These are phyloP conservation scores for Beauveria asiatica DNA, from an alignment of 2,329 filamentous ascomycete genomes.

Conservation along the genomic window DNA sequence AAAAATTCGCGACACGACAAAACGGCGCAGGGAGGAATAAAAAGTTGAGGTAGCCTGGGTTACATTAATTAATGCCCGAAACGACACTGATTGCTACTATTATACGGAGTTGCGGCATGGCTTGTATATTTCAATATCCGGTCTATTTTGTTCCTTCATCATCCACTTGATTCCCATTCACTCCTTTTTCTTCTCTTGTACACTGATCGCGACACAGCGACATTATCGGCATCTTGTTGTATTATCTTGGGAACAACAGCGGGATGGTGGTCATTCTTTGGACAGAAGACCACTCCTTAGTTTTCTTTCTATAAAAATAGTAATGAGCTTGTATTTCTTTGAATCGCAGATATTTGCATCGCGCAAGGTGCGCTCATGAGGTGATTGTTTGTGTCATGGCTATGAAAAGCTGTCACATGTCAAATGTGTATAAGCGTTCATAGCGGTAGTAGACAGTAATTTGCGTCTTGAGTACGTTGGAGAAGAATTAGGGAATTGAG, in stretches of 20 bases:
- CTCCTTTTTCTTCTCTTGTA: slow-evolving; percentile 1
- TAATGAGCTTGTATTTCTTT: neutral
- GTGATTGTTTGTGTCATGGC: neutral
- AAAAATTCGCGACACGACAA: neutral
- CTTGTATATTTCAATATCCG: slow-evolving; percentile 7
- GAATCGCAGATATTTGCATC: neutral
- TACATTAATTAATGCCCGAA: slow-evolving; percentile 2
- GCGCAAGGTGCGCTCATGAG: neutral
- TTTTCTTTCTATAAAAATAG: neutral
- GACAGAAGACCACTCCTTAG: neutral
- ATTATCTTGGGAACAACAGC: slow-evolving; percentile 5
- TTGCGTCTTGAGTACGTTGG: neutral
- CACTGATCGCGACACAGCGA: neutral
- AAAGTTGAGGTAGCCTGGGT: neutral
- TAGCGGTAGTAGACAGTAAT: neutral
- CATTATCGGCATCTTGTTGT: neutral
- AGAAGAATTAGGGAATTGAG: too few relatives aligned
- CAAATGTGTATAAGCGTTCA: neutral
- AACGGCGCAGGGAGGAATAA: slow-evolving; percentile 2
- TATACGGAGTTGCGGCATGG: slow-evolving; percentile 6
- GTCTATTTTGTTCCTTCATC: slow-evolving; percentile 6
- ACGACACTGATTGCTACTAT: slow-evolving; percentile 7
- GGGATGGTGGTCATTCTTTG: neutral
- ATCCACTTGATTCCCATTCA: neutral
- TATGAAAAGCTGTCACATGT: neutral